Conservation (phyloP, 352 stramenopile species). For the Pythium pectinolyticum region DNA sequence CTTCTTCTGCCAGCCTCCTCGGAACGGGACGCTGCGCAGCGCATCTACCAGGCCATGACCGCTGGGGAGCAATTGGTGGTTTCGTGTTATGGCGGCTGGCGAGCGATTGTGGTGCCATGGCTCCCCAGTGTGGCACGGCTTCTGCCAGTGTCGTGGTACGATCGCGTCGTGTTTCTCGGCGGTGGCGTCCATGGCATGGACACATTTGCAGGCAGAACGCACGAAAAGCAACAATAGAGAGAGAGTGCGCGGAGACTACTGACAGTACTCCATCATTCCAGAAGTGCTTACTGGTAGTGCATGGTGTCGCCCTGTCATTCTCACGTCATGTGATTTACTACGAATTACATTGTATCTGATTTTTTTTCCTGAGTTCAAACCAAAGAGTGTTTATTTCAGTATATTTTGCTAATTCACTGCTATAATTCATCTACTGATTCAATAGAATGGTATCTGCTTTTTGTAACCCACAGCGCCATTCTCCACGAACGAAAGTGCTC, state of each 20-base stretch:
- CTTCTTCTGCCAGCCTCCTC: conserved; percentile 53
- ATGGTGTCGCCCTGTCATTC: no score
- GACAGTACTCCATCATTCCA: not conserved
- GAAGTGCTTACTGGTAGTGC: no score
- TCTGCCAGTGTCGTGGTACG: conserved; percentile 55
- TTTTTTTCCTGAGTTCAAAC: no score
- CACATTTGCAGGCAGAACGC: conserved; percentile 52
- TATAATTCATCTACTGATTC: no score
- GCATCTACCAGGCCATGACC: conserved; percentile 60
- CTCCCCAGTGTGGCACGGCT: conserved; percentile 44
- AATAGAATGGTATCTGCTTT: no score
- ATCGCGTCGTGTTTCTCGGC: conserved; percentile 51
- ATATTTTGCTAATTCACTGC: no score
- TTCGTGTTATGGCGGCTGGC: conserved; percentile 65
- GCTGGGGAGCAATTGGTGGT: conserved; percentile 56
- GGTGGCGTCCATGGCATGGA: conserved; percentile 77
- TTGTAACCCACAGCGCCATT: not conserved
- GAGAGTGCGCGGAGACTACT: not conserved
- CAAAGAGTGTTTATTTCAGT: no score
- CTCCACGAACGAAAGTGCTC: not conserved
- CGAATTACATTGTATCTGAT: no score
- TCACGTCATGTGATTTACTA: no score
- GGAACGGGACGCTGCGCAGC: conserved; percentile 47
- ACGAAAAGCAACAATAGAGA: conserved; percentile 9
- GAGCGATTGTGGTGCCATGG: conserved; percentile 52